These are phyloP conservation scores for Basidiobolus meristosporus DNA, from an alignment of 371 early-diverging fungal genomes.

Conservation along the genomic window DNA sequence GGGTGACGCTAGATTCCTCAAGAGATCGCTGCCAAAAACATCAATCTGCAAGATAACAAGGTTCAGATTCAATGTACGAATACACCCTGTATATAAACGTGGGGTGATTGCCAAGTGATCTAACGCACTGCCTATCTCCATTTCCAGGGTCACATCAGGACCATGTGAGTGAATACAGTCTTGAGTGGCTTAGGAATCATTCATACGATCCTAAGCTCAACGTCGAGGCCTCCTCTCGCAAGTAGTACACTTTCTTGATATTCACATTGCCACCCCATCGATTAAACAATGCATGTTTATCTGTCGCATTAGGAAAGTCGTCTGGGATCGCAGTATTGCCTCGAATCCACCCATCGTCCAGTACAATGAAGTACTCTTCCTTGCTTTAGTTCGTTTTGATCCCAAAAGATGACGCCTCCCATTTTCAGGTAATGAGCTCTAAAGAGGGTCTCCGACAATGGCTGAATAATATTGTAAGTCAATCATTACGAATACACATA, in stretches of 20 bases:
- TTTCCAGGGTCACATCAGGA: slow-evolving; percentile 27
- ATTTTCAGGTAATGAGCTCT: slow-evolving; percentile 40
- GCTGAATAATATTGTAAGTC: slow-evolving; percentile 39
- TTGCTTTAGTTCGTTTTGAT: neutral
- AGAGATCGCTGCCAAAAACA: slow-evolving; percentile 11
- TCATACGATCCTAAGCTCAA: slow-evolving; percentile 13
- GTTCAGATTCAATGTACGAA: neutral
- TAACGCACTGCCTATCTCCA: neutral
- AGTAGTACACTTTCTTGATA: no score
- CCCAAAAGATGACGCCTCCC: slow-evolving; percentile 2
- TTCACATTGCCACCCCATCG: no score
- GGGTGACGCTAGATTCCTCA: slow-evolving; percentile 42
- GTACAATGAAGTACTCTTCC: neutral
- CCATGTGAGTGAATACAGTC: slow-evolving; percentile 33
- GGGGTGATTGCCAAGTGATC: neutral
- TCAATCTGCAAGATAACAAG: neutral
- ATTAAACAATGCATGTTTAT: slow-evolving; percentile 1
- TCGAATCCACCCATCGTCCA: slow-evolving; percentile 4
- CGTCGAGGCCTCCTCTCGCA: slow-evolving; percentile 1
- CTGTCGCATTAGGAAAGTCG: slow-evolving; percentile 1
- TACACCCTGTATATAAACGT: neutral
- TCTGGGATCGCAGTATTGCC: slow-evolving; percentile 18
- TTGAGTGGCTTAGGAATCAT: slow-evolving; percentile 47
- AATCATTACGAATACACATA: neutral
- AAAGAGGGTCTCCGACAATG: slow-evolving; percentile 51